phyloP scores from a whole-genome alignment of 2,329 filamentous ascomycete genomes.

The Leptographium radiaticola region DNA sequence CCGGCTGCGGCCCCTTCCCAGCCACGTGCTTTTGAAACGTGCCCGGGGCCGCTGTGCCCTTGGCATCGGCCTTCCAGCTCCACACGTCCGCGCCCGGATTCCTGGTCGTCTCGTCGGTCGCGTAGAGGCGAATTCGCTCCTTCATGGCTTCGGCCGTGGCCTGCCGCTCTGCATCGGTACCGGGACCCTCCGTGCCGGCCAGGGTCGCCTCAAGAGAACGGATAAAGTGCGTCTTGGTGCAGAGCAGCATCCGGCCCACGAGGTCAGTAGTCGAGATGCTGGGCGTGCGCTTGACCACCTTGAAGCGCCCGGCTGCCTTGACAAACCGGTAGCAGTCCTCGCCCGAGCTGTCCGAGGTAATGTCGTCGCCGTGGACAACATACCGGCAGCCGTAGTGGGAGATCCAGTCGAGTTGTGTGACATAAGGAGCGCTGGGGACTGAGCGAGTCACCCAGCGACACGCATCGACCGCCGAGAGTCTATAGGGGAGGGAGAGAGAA shows the following conservation, averaged over 20 bases:
- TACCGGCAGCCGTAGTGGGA: constrained; percentile 90
- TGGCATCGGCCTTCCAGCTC: constrained; percentile 50
- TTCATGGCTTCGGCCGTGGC: constrained; percentile 54
- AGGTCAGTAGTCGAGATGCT: constrained; percentile 95
- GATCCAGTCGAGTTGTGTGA: constrained; percentile 88
- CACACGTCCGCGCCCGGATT: constrained; percentile 72
- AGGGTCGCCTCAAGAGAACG: constrained; percentile 60
- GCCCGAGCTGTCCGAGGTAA: constrained; percentile 63
- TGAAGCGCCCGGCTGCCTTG: constrained; percentile 85
- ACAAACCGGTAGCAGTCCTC: constrained; percentile 98
- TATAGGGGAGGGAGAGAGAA: constrained; percentile 20
- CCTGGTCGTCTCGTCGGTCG: constrained; percentile 71
- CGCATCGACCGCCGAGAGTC: constrained; percentile 79
- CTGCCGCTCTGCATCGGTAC: constrained; percentile 51
- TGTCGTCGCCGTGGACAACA: constrained; percentile 30
- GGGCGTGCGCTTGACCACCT: constrained; percentile 90
- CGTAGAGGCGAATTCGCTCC: constrained; percentile 71
- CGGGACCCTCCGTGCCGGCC: constrained; percentile 58
- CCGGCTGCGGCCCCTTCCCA: constrained; percentile 58
- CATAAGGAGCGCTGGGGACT: constrained; percentile 79
- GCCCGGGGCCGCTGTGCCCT: constrained; percentile 42
- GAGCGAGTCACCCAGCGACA: constrained; percentile 88
- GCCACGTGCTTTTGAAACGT: constrained; percentile 54
- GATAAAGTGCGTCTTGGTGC: constrained; percentile 90
- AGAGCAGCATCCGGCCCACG: constrained; percentile 94